Percentiles rank a stretch among this genome's conserved stretches.
Conservation (phyloP, 305 asterid genomes). For the Rubia tinctorum region DNA sequence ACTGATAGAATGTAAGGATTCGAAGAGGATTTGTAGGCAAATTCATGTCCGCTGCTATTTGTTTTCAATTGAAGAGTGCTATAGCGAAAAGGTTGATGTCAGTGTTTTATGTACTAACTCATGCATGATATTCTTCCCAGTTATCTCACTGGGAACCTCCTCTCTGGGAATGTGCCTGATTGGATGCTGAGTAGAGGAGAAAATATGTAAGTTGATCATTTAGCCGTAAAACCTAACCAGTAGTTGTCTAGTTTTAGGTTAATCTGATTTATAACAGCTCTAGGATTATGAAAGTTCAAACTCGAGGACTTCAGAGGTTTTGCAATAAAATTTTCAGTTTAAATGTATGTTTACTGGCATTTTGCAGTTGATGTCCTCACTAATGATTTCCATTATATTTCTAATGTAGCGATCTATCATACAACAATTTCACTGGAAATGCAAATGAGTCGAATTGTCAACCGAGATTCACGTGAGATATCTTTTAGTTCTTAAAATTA, state of each 20-base stretch:
- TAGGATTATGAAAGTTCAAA: neutral
- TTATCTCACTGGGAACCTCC: constrained; percentile 60
- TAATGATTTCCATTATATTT: neutral
- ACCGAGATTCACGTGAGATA: constrained; percentile 26
- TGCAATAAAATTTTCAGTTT: neutral
- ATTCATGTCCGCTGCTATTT: neutral
- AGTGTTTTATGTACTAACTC: constrained; percentile 4
- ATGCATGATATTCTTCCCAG: constrained; percentile 29
- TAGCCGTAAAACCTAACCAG: neutral
- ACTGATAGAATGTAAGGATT: constrained; percentile 46
- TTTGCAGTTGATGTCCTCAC: neutral
- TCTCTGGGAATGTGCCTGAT: constrained; percentile 44
- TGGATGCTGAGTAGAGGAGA: constrained; percentile 41
- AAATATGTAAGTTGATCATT: constrained; percentile 29
- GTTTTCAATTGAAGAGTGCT: neutral
- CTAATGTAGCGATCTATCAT: constrained; percentile 35
- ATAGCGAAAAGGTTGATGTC: neutral
- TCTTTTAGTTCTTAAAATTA: neutral
- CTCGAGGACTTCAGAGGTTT: neutral
- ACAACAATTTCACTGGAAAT: constrained; percentile 30
- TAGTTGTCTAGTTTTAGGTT: neutral
- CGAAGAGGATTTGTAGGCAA: neutral
- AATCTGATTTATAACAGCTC: neutral
- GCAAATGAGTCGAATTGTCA: constrained; percentile 9
- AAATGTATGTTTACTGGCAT: neutral